Evolutionary conservation across 768 basidiomycete species (phyloP), one percentile per base, ranked within the genome.

Genomic region (Mycena leptocephala): DNA sequence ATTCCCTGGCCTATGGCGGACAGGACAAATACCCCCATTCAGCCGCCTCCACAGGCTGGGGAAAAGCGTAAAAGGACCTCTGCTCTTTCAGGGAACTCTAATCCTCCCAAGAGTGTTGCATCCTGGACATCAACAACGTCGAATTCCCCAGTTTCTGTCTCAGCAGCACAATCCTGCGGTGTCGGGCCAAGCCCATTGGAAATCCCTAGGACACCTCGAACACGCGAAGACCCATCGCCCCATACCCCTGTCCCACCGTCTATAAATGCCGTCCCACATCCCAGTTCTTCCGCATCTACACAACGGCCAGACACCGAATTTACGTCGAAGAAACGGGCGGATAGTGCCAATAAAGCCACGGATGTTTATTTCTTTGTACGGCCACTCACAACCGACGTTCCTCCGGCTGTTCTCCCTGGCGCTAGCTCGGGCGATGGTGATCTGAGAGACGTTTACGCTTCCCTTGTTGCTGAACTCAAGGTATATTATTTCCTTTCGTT

Each of bases 391-490:
- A 69, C 35, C 26, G 20, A 14, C 20, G 39, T 1, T 28, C 18
- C 53, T 13, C 67, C 67, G 9, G 67, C 20, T 3, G 30, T 33
- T 26, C 28, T 70, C 20, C 46, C n/a, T n/a, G n/a, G n/a, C n/a
- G n/a, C n/a, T n/a, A n/a, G n/a, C n/a, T n/a, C n/a, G n/a, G n/a
- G n/a, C n/a, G n/a, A n/a, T n/a, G n/a, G n/a, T n/a, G n/a, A n/a
- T n/a, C n/a, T 61, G 32, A n/a, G 80, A 5, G 37, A 71, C 1
- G 81, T 81, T 28, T 80, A 82, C 46, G 30, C 76, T 16, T 64
- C 76, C 33, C 75, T 84, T 13, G 39, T 72, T 7, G 62, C 70
- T 0, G 80, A 86, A 11, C 53, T 86, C 10, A 69, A 81, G 76
- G 83, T 86, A 55, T 55, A 13, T 30, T 11, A 14, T 55, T 55